These are phyloP conservation scores for Coelastrella sp. DNA, from an alignment of 139 green algal species.

Conservation along the genomic window DNA sequence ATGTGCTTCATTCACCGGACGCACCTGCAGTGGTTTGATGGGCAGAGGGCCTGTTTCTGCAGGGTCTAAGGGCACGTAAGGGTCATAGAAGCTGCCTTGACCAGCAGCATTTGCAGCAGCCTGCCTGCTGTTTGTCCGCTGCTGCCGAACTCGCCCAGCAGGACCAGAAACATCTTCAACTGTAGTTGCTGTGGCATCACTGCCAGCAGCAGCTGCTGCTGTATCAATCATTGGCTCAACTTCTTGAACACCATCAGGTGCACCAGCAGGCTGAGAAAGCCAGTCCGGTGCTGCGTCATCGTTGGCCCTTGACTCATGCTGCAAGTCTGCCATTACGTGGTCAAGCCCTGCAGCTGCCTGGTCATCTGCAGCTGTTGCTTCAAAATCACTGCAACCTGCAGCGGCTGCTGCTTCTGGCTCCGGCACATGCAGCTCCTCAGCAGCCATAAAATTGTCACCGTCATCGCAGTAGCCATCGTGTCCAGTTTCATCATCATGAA, in stretches of 20 bases:
- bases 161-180: not conserved
- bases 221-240: not conserved
- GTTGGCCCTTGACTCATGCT: not conserved
- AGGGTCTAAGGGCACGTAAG: constrained; percentile 81
- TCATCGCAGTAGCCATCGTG: constrained; percentile 45
- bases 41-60: constrained; percentile 56
- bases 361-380: constrained; percentile 1
- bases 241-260: not conserved
- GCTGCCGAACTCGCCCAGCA: constrained; percentile 21
- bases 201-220: constrained; percentile 17
- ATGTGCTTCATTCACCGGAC: not conserved
- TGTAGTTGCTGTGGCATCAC: not conserved
- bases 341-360: constrained; percentile 6
- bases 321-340: constrained; percentile 10
- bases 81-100: constrained; percentile 67
- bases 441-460: not conserved
- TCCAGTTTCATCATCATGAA: constrained; percentile 28
- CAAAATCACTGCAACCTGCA: not conserved
- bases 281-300: not conserved
- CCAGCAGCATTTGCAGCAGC: not conserved
- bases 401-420: not conserved
- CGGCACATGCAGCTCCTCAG: not conserved
- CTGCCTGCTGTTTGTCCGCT: not conserved
- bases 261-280: not conserved
- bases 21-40: constrained; percentile 70